Conservation (phyloP, 495 filamentous ascomycete species). For the Xylaria telfairii region DNA sequence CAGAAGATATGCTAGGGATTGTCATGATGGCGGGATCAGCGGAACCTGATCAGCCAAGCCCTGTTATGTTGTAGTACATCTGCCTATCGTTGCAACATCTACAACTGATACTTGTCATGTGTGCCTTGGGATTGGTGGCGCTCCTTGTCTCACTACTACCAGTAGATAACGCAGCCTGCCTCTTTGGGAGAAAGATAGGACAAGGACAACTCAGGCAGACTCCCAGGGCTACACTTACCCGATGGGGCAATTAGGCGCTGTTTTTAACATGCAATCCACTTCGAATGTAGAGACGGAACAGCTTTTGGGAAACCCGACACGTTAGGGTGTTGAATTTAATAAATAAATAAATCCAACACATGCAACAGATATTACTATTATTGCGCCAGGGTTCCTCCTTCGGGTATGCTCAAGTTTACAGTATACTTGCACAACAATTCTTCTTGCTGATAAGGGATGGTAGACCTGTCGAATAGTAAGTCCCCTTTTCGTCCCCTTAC, state of each 20-base stretch:
- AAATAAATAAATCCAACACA: background rate
- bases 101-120: conserved; percentile 21
- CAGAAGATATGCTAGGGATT: background rate
- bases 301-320: background rate
- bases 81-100: background rate
- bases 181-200: conserved; percentile 16
- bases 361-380: conserved; percentile 3
- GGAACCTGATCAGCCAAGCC: conserved; percentile 25
- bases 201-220: background rate
- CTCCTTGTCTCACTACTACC: background rate
- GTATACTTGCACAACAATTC: background rate
- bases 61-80: background rate
- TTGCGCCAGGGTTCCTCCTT: background rate
- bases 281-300: background rate
- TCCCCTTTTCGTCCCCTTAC: background rate
- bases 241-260: conserved; percentile 5
- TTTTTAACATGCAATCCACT: conserved; percentile 5
- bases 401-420: background rate
- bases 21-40: conserved; percentile 15
- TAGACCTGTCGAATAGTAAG: background rate
- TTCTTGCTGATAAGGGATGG: background rate
- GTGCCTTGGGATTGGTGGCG: conserved; percentile 6
- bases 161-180: conserved; percentile 20
- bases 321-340: background rate
- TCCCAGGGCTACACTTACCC: background rate